A percentile compares a stretch with the other conserved stretches of the same genome.
Conservation (phyloP, 2,329 filamentous ascomycete species). For the Colletotrichum viniferum region DNA sequence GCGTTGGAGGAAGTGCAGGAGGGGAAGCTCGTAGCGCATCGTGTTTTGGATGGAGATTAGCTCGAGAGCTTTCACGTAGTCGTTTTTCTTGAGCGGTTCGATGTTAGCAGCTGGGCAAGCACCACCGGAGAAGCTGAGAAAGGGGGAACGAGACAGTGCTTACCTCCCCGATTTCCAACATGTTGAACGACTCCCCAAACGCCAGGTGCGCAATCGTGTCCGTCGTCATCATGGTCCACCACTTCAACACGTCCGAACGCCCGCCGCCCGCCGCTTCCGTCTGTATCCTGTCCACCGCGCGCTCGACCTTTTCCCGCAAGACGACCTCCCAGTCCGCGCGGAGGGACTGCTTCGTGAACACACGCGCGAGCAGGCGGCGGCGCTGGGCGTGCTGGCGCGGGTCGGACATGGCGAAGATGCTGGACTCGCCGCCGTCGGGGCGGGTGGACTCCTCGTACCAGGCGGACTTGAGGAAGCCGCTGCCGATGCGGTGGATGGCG, state of each 20-base stretch:
- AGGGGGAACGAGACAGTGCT: no score
- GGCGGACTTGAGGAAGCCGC: slow-evolving; percentile 3
- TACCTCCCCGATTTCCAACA: slow-evolving; percentile 43
- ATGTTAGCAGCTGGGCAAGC: not conserved
- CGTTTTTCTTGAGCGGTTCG: not conserved
- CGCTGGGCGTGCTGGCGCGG: not conserved
- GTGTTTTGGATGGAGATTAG: slow-evolving; percentile 1
- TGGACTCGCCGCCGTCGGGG: not conserved
- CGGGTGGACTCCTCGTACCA: slow-evolving; percentile 7
- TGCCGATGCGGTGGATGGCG: slow-evolving; percentile 7
- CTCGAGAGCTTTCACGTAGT: slow-evolving; percentile 1
- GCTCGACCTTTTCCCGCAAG: slow-evolving; percentile 38
- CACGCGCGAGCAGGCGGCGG: slow-evolving; percentile 44
- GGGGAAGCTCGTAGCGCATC: not conserved
- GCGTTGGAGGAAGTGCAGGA: not conserved
- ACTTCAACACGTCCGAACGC: slow-evolving; percentile 53
- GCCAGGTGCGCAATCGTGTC: slow-evolving; percentile 58
- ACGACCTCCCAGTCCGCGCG: slow-evolving; percentile 29
- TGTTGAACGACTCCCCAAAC: slow-evolving; percentile 59
- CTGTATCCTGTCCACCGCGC: slow-evolving; percentile 47
- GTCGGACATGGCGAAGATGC: slow-evolving; percentile 7
- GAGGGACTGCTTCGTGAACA: slow-evolving; percentile 43
- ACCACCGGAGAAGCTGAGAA: no score
- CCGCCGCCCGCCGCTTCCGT: slow-evolving; percentile 42
- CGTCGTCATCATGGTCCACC: slow-evolving; percentile 58